Percentiles rank a stretch among this genome's conserved stretches.
Evolutionary conservation across 345 rosid genomes (phyloP).

Genomic region (Tarenaya hassleriana): DNA sequence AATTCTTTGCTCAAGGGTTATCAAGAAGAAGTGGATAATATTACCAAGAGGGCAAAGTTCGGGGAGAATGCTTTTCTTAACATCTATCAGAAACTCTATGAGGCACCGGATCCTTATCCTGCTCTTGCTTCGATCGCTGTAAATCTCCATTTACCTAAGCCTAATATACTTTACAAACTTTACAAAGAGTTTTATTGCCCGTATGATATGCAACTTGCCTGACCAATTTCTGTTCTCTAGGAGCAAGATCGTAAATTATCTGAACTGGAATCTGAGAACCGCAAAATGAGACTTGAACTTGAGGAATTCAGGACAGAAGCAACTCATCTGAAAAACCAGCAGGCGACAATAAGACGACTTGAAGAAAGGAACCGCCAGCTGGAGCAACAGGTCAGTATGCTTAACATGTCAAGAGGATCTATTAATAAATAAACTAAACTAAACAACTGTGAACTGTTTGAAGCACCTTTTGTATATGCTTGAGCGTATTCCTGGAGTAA

Average conservation of each 20-base stretch:
- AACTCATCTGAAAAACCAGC: constrained; percentile 92
- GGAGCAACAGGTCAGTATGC: constrained; percentile 78
- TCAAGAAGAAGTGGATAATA: constrained; percentile 99
- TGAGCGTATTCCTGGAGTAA: constrained; percentile 5
- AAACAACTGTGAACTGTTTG: constrained; percentile 7
- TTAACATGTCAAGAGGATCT: constrained; percentile 4
- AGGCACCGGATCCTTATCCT: constrained; percentile 98
- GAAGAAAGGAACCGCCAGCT: constrained; percentile 97
- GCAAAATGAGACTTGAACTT: constrained; percentile 96
- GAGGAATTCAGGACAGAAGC: constrained; percentile 96
- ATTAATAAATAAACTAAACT: constrained; percentile 13
- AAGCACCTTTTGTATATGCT: constrained; percentile 8
- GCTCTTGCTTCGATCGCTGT: constrained; percentile 92
- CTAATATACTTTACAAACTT: neutral
- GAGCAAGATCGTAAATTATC: constrained; percentile 86
- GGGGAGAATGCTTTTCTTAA: constrained; percentile 97
- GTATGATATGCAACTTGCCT: neutral
- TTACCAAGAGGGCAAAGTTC: constrained; percentile 96
- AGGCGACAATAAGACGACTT: constrained; percentile 95
- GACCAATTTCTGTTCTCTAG: constrained; percentile 35
- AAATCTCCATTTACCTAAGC: constrained; percentile 33
- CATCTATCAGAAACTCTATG: constrained; percentile 94
- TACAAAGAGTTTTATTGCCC: neutral
- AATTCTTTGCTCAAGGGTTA: constrained; percentile 89
- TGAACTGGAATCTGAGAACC: constrained; percentile 84